Percentiles rank a stretch among this genome's conserved stretches.
These are phyloP conservation scores for Spizellomyces punctatus DNA, from an alignment of 192 early-diverging fungal genomes.

Conservation along the genomic window DNA sequence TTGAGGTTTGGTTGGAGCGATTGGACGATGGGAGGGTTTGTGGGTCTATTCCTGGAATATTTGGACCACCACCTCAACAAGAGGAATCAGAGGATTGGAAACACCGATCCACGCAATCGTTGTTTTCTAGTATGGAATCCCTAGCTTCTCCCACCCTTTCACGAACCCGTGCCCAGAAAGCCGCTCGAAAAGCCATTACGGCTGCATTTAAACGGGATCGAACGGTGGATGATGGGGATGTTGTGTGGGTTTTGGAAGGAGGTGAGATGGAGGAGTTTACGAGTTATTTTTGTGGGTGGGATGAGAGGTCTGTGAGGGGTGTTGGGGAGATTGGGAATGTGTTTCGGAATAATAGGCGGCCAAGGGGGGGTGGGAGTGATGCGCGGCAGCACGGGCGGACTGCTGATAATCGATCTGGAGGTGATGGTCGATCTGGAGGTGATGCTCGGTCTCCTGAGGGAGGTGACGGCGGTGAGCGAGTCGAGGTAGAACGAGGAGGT, in stretches of 20 bases:
- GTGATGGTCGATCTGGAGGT: no score
- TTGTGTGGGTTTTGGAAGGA: constrained; percentile 39
- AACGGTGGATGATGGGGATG: constrained; percentile 13
- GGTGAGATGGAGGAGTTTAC: constrained; percentile 36
- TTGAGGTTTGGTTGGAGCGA: constrained; percentile 55
- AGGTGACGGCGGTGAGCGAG: neutral
- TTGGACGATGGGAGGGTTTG: constrained; percentile 43
- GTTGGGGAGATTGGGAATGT: constrained; percentile 21
- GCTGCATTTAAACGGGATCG: constrained; percentile 12
- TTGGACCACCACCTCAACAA: constrained; percentile 5
- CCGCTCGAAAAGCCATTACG: constrained; percentile 16
- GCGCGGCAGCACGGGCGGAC: no score
- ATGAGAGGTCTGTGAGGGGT: constrained; percentile 21
- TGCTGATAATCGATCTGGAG: no score
- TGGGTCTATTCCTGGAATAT: constrained; percentile 7
- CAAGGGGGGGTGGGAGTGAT: no score
- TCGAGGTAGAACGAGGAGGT: neutral
- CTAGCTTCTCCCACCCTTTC: neutral
- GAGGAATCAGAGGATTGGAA: neutral
- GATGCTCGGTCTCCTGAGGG: neutral
- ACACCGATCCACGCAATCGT: neutral
- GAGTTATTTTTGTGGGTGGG: constrained; percentile 48
- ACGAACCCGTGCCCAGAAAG: constrained; percentile 4
- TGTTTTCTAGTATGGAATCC: neutral
- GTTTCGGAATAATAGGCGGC: constrained; percentile 10